These are phyloP conservation scores for Penicillium sp. DNA, from an alignment of 2,329 filamentous ascomycete genomes.

Conservation along the genomic window DNA sequence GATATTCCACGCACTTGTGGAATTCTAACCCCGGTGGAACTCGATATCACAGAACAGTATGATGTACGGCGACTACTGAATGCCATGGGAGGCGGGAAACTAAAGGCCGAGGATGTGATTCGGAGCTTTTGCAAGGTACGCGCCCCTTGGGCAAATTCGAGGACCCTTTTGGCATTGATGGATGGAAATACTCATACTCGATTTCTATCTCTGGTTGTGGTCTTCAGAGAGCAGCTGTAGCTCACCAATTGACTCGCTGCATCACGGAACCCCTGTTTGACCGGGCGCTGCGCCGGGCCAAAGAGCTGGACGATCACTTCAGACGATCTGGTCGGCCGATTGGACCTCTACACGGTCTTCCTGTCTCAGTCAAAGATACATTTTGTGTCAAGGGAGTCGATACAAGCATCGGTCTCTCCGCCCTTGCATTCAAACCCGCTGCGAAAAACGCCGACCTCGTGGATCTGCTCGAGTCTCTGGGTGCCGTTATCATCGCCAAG, in stretches of 20 bases:
- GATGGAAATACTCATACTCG: too few species aligned
- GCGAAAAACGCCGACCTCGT: slow-evolving; percentile 52
- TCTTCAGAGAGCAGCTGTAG: slow-evolving; percentile 32
- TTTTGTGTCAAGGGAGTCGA: slow-evolving; percentile 47
- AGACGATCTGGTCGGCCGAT: slow-evolving; percentile 37
- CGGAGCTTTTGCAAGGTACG: slow-evolving; percentile 50
- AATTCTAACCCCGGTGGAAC: slow-evolving; percentile 46
- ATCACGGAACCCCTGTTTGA: slow-evolving; percentile 51
- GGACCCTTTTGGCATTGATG: background rate
- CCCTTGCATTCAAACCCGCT: slow-evolving; percentile 56
- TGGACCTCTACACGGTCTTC: slow-evolving; percentile 59
- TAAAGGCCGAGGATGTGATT: slow-evolving; percentile 43
- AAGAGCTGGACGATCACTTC: slow-evolving; percentile 44
- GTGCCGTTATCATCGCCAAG: slow-evolving; percentile 64
- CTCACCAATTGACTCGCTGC: slow-evolving; percentile 43
- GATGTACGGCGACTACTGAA: slow-evolving; percentile 38
- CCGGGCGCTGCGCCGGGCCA: slow-evolving; percentile 44
- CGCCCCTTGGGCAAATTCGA: background rate
- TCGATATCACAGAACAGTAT: slow-evolving; percentile 52
- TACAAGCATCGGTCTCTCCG: slow-evolving; percentile 53
- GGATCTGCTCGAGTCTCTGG: slow-evolving; percentile 52
- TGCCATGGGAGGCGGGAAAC: slow-evolving; percentile 28
- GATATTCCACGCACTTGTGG: slow-evolving; percentile 49
- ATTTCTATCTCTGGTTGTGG: background rate
- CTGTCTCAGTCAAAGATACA: slow-evolving; percentile 49